These are phyloP conservation scores for Mrakia blollopis DNA, from an alignment of 768 basidiomycete species.

Conservation along the genomic window DNA sequence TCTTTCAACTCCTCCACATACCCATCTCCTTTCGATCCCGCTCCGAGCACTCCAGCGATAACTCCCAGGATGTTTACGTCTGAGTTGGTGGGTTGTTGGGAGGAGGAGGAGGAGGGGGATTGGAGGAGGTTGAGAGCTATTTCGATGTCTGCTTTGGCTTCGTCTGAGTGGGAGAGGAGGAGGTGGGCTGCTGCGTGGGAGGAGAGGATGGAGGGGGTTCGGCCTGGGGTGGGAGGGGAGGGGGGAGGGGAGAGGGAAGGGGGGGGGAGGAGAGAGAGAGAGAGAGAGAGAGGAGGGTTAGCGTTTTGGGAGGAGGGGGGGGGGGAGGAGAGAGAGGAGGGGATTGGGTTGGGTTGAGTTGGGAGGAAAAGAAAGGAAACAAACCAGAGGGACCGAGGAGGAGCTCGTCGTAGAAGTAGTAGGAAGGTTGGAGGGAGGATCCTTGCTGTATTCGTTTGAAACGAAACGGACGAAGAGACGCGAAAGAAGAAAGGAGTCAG, in stretches of 20 bases:
- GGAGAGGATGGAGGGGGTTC: slow-evolving; percentile 42
- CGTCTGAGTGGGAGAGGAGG: slow-evolving; percentile 43
- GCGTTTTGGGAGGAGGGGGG: too few species aligned
- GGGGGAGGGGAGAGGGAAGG: background rate
- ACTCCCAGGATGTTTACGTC: background rate
- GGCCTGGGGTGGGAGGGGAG: slow-evolving; percentile 38
- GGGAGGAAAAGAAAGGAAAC: background rate
- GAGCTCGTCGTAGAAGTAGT: slow-evolving; percentile 47
- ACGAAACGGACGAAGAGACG: too few species aligned
- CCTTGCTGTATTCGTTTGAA: too few species aligned
- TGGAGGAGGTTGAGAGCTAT: slow-evolving; percentile 37
- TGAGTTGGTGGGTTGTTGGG: too few species aligned
- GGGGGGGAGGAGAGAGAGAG: background rate
- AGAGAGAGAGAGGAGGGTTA: background rate
- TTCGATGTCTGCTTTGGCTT: slow-evolving; percentile 44
- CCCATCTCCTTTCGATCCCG: background rate
- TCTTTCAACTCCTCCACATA: slow-evolving; percentile 5
- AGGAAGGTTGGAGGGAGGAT: slow-evolving; percentile 42
- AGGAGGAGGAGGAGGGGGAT: too few species aligned
- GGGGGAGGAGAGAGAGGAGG: background rate
- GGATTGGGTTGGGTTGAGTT: background rate
- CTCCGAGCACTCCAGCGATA: background rate
- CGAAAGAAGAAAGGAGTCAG: background rate
- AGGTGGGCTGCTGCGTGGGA: slow-evolving; percentile 45
- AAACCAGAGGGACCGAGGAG: slow-evolving; percentile 36